Conservation (phyloP, 768 basidiomycete species). For the Russula compacta region DNA sequence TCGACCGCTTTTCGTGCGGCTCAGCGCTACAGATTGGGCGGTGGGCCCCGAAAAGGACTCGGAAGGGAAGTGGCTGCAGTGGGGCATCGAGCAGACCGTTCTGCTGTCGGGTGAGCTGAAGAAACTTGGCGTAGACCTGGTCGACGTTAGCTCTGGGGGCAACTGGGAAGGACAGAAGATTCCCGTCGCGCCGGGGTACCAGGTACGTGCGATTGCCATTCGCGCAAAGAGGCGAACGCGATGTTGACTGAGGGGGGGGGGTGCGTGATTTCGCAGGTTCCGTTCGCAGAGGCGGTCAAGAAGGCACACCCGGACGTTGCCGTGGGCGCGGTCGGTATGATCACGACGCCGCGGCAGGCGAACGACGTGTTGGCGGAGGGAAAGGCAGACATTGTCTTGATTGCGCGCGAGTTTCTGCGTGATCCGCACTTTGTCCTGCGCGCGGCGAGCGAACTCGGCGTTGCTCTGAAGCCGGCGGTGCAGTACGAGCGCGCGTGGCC, state of each 20-base stretch:
- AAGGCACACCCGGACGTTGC: constrained; percentile 45
- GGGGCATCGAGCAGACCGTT: constrained; percentile 74
- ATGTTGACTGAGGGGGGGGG: too few species aligned
- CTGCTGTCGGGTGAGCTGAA: constrained; percentile 46
- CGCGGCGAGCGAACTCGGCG: constrained; percentile 55
- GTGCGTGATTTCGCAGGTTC: constrained; percentile 35
- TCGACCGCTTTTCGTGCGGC: constrained; percentile 61
- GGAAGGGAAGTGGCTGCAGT: constrained; percentile 49
- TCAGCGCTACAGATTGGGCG: constrained; percentile 48
- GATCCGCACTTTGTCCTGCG: constrained; percentile 55
- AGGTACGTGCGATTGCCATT: constrained; percentile 35
- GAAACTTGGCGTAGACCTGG: constrained; percentile 33
- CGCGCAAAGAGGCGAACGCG: too few species aligned
- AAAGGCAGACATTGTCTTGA: constrained; percentile 60
- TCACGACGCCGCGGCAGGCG: constrained; percentile 51
- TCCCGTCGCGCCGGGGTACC: constrained; percentile 45
- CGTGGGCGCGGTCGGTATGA: constrained; percentile 68
- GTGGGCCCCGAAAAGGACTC: constrained; percentile 43
- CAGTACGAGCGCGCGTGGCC: constrained; percentile 62
- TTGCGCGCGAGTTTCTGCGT: constrained; percentile 60
- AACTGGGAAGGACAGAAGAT: constrained; percentile 47
- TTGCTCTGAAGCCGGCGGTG: constrained; percentile 56
- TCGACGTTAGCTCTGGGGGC: constrained; percentile 28
- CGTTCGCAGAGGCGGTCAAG: constrained; percentile 59
- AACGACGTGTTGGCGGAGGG: constrained; percentile 55